These are phyloP conservation scores for Thelephora aurantiotincta DNA, from an alignment of 768 basidiomycete species.

Conservation along the genomic window DNA sequence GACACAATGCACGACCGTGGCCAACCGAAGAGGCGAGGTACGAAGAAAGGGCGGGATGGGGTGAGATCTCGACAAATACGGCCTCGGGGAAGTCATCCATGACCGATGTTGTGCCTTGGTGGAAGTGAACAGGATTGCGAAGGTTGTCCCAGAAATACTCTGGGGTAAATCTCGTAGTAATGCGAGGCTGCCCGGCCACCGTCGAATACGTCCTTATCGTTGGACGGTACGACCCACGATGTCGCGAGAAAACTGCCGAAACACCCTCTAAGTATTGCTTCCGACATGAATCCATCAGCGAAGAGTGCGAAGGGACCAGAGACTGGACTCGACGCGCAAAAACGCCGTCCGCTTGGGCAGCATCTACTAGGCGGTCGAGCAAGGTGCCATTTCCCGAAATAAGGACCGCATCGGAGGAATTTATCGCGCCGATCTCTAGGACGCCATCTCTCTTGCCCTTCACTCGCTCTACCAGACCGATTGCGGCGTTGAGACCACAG, in stretches of 20 bases:
- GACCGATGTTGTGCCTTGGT: constrained; percentile 16
- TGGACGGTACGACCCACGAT: constrained; percentile 16
- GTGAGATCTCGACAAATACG: constrained; percentile 24
- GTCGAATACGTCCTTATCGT: constrained; percentile 23
- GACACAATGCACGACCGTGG: constrained; percentile 11
- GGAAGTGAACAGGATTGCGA: constrained; percentile 24
- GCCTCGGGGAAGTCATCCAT: constrained; percentile 9
- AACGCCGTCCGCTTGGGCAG: constrained; percentile 15
- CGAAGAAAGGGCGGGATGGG: constrained; percentile 24
- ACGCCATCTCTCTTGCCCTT: constrained; percentile 7
- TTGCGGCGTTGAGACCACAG: constrained; percentile 18
- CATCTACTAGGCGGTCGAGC: constrained; percentile 17
- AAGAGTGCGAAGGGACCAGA: constrained; percentile 24
- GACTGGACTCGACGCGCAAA: constrained; percentile 25
- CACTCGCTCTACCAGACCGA: constrained; percentile 13
- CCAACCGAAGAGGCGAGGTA: constrained; percentile 17
- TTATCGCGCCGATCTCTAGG: constrained; percentile 29
- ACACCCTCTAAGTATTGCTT: constrained; percentile 15
- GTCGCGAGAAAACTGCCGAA: constrained; percentile 19
- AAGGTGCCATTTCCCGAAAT: constrained; percentile 17
- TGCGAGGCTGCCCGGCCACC: constrained; percentile 12
- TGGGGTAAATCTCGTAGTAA: constrained; percentile 12
- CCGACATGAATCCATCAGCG: constrained; percentile 22
- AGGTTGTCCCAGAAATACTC: constrained; percentile 29
- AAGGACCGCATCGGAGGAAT: constrained; percentile 22